Evolutionary conservation across 345 rosid genomes (phyloP).

Genomic region (Lepidium sativum): DNA sequence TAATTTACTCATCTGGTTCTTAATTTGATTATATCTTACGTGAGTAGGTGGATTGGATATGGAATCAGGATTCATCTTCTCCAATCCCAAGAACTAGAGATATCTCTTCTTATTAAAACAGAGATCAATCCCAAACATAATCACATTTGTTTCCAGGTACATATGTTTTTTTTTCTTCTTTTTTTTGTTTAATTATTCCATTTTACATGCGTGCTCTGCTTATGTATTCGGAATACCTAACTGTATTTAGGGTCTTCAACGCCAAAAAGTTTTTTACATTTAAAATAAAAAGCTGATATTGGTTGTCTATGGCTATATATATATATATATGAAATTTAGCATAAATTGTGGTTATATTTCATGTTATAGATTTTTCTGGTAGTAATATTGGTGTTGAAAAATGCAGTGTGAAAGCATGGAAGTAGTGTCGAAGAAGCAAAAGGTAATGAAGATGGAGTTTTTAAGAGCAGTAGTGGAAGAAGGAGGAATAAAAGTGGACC

Average conservation of each 20-base stretch:
- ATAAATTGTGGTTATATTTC: too few species aligned
- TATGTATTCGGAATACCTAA: not conserved
- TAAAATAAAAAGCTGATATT: not conserved
- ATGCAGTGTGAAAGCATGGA: slow-evolving; percentile 82
- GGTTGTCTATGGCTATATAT: too few species aligned
- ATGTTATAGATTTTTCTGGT: too few species aligned
- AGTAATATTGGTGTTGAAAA: not conserved
- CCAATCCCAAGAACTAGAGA: slow-evolving; percentile 62
- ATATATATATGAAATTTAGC: too few species aligned
- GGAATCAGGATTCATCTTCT: slow-evolving; percentile 74
- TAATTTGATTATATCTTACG: not conserved
- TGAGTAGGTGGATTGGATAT: slow-evolving; percentile 59
- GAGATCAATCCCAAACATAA: slow-evolving; percentile 80
- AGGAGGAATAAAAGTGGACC: slow-evolving; percentile 75
- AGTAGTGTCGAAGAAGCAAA: slow-evolving; percentile 60
- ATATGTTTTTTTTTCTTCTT: not conserved
- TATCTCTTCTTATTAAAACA: slow-evolving; percentile 44
- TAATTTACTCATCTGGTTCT: too few species aligned
- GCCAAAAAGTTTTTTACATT: not conserved
- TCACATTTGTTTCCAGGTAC: slow-evolving; percentile 83
- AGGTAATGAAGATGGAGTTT: slow-evolving; percentile 50
- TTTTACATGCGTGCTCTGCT: too few species aligned
- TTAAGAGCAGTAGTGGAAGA: slow-evolving; percentile 63
- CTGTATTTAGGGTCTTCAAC: not conserved
- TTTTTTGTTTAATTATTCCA: too few species aligned